A percentile compares a stretch with the other conserved stretches of the same genome.
Conservation (phyloP, 352 stramenopile genomes). For the Phytophthora constricta region DNA sequence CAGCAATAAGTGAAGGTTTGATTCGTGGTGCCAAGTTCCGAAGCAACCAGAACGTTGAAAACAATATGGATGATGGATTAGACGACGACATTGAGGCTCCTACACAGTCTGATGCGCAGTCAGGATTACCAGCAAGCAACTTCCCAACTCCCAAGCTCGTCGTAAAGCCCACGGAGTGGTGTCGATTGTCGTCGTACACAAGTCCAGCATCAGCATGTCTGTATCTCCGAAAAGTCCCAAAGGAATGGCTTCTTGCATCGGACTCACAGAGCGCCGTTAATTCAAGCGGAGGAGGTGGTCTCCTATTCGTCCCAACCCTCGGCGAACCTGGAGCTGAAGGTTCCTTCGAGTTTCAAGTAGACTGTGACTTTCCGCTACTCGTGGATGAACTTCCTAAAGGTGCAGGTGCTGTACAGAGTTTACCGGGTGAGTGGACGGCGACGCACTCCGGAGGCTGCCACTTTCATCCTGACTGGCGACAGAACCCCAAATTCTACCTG, state of each 20-base stretch:
- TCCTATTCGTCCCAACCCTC: constrained; percentile 81
- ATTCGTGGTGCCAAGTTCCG: constrained; percentile 27
- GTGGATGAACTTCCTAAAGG: constrained; percentile 63
- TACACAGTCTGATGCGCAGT: constrained; percentile 5
- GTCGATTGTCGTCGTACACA: constrained; percentile 64
- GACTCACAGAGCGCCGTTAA: constrained; percentile 25
- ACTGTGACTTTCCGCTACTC: constrained; percentile 77
- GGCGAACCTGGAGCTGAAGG: constrained; percentile 73
- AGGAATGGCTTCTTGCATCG: constrained; percentile 59
- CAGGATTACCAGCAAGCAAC: constrained; percentile 1
- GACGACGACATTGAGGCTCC: constrained; percentile 30
- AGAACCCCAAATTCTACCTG: constrained; percentile 88
- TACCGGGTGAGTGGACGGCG: constrained; percentile 82
- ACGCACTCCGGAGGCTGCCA: constrained; percentile 74
- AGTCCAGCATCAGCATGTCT: constrained; percentile 61
- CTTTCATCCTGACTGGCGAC: constrained; percentile 85
- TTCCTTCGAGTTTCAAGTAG: constrained; percentile 88
- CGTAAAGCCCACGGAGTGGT: constrained; percentile 82
- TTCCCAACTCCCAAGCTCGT: constrained; percentile 70
- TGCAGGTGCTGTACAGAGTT: constrained; percentile 70
- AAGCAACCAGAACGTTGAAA: constrained; percentile 20
- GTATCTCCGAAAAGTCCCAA: constrained; percentile 68
- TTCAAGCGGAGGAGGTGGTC: constrained; percentile 42
- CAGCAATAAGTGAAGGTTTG: constrained; percentile 28
- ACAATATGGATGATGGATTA: constrained; percentile 17